A percentile compares a stretch with the other conserved stretches of the same genome.
These are phyloP conservation scores for Fusarium miscanthi DNA, from an alignment of 2,329 filamentous ascomycete species.

Conservation along the genomic window DNA sequence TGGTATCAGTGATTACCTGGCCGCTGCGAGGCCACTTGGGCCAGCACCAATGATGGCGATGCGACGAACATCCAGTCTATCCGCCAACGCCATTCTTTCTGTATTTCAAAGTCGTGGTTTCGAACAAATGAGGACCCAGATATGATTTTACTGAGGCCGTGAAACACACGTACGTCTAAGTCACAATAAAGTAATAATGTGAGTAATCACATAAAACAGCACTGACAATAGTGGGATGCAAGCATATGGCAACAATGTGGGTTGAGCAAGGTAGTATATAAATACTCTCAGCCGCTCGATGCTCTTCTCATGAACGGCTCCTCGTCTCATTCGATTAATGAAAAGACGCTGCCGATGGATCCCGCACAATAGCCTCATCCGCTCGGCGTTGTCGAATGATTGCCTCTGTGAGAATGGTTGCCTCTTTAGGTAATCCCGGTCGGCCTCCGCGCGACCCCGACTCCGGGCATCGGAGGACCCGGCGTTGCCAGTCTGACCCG, in stretches of 20 bases:
- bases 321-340: constrained; percentile 13
- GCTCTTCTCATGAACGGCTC: constrained; percentile 5
- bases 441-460: constrained; percentile 37
- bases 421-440: constrained; percentile 39
- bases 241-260: background rate
- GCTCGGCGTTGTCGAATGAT: constrained; percentile 32
- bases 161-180: background rate
- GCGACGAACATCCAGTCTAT: constrained; percentile 52
- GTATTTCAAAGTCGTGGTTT: background rate
- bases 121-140: background rate
- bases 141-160: background rate
- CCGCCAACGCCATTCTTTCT: constrained; percentile 30
- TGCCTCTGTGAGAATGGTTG: constrained; percentile 15
- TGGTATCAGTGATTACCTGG: constrained; percentile 45
- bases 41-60: constrained; percentile 81
- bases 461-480: constrained; percentile 37
- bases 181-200: background rate
- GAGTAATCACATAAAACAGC: background rate
- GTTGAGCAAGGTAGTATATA: background rate
- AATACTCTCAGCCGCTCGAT: background rate
- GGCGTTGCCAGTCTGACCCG: background rate
- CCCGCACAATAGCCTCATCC: constrained; percentile 41
- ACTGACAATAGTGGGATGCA: background rate
- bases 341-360: constrained; percentile 29
- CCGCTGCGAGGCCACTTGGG: constrained; percentile 74